Conservation (phyloP, 768 basidiomycete species). For the Rhizopogon vulgaris region DNA sequence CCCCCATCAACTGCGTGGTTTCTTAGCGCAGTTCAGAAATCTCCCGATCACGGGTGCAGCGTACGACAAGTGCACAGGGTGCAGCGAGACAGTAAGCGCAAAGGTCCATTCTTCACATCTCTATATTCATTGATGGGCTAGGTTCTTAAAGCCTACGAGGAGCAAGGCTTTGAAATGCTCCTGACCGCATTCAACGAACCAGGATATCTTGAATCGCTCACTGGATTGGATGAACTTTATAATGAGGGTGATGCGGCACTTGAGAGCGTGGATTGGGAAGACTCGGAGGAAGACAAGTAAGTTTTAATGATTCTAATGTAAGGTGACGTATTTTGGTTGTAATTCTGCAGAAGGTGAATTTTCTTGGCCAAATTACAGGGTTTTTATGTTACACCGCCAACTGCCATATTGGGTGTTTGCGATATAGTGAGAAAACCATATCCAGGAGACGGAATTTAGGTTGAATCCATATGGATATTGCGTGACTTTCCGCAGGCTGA, state of each 20-base stretch:
- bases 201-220: constrained; percentile 66
- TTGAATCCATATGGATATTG: too few relatives aligned
- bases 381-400: too few relatives aligned
- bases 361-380: too few relatives aligned
- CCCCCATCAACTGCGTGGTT: constrained; percentile 92
- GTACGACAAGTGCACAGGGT: constrained; percentile 86
- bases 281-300: constrained; percentile 38
- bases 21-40: constrained; percentile 80
- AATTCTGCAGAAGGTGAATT: too few relatives aligned
- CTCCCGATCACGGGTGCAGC: constrained; percentile 82
- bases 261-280: constrained; percentile 75
- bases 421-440: too few relatives aligned
- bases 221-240: constrained; percentile 74
- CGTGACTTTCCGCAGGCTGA: too few relatives aligned
- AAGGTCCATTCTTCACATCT: background rate
- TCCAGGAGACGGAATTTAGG: too few relatives aligned
- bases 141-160: constrained; percentile 80
- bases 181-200: constrained; percentile 77
- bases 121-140: constrained; percentile 19
- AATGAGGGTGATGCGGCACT: constrained; percentile 67
- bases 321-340: constrained; percentile 5
- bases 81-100: constrained; percentile 64
- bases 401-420: too few relatives aligned
- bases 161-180: constrained; percentile 75
- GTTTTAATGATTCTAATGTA: background rate